phyloP scores from a whole-genome alignment of 495 filamentous ascomycete species.

The Aspergillus taichungensis region DNA sequence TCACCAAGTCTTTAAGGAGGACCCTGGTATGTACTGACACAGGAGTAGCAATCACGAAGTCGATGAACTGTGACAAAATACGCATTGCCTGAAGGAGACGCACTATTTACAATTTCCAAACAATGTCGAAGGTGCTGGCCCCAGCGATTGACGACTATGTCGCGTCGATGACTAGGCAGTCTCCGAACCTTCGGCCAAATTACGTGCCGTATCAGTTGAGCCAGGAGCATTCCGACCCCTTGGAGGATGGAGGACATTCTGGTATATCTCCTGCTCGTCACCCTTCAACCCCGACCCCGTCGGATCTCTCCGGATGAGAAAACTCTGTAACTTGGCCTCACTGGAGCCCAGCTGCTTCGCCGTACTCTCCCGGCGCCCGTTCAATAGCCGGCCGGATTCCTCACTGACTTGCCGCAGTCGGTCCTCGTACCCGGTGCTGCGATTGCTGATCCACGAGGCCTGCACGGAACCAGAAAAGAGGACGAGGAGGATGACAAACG shows the following conservation, averaged over 20 bases:
- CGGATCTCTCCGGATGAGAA: slow-evolving; percentile 59
- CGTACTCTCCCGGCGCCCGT: slow-evolving; percentile 42
- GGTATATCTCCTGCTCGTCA: slow-evolving; percentile 31
- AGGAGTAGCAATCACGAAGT: too few relatives aligned
- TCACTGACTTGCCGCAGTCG: slow-evolving; percentile 53
- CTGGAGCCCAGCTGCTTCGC: slow-evolving; percentile 35
- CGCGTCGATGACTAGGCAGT: too few relatives aligned
- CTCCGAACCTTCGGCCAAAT: too few relatives aligned
- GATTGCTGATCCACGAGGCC: slow-evolving; percentile 52
- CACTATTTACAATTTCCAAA: too few relatives aligned
- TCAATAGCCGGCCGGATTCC: slow-evolving; percentile 53
- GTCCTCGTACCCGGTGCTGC: slow-evolving; percentile 49
- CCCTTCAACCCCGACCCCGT: slow-evolving; percentile 38
- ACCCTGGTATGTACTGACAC: too few relatives aligned
- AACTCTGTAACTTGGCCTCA: slow-evolving; percentile 61
- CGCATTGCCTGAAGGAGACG: too few relatives aligned
- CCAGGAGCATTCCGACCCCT: not conserved
- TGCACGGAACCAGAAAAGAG: slow-evolving; percentile 60
- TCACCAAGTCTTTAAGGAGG: too few relatives aligned
- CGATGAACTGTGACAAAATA: too few relatives aligned
- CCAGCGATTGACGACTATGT: too few relatives aligned
- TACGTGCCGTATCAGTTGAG: too few relatives aligned
- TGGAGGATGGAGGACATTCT: slow-evolving; percentile 22
- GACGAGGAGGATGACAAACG: slow-evolving; percentile 56
- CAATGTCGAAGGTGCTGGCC: too few relatives aligned